These are phyloP conservation scores for Candida lessepsii DNA, from an alignment of 805 yeast species.

Conservation along the genomic window DNA sequence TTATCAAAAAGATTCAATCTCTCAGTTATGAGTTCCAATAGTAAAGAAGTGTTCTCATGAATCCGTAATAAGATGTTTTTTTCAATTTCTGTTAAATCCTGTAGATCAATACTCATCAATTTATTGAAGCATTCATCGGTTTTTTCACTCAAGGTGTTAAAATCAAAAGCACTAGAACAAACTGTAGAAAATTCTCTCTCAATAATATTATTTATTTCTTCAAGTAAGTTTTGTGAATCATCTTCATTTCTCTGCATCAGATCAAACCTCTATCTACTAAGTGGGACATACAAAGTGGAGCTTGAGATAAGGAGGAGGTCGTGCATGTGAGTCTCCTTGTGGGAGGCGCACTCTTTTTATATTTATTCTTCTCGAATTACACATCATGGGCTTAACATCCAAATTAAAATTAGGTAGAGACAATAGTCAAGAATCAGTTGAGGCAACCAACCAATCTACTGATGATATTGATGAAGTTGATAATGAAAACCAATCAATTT, in stretches of 20 bases:
- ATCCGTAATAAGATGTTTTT: not conserved
- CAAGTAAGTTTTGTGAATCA: not conserved
- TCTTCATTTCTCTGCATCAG: not conserved
- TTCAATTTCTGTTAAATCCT: not conserved
- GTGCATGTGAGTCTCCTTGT: slow-evolving; percentile 1
- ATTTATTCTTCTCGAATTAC: not conserved
- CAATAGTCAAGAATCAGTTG: slow-evolving; percentile 9
- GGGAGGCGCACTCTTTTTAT: not conserved
- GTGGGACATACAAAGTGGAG: too few relatives aligned
- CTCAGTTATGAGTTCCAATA: not conserved
- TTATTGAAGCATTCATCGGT: not conserved
- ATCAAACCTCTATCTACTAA: too few relatives aligned
- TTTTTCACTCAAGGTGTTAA: not conserved
- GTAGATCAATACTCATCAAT: not conserved
- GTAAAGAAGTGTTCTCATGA: not conserved
- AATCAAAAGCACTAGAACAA: not conserved
- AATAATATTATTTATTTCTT: not conserved
- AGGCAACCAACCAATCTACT: slow-evolving; percentile 15
- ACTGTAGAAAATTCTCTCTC: too few relatives aligned
- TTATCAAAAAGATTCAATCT: not conserved
- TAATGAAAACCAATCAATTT: slow-evolving; percentile 81
- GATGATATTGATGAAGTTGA: slow-evolving; percentile 93
- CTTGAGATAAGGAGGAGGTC: not conserved
- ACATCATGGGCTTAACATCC: slow-evolving; percentile 10
- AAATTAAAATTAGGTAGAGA: slow-evolving; percentile 11